Base-by-base conservation (phyloP, 176 grass and related monocot species). In the Panicum miliaceum region DNA sequence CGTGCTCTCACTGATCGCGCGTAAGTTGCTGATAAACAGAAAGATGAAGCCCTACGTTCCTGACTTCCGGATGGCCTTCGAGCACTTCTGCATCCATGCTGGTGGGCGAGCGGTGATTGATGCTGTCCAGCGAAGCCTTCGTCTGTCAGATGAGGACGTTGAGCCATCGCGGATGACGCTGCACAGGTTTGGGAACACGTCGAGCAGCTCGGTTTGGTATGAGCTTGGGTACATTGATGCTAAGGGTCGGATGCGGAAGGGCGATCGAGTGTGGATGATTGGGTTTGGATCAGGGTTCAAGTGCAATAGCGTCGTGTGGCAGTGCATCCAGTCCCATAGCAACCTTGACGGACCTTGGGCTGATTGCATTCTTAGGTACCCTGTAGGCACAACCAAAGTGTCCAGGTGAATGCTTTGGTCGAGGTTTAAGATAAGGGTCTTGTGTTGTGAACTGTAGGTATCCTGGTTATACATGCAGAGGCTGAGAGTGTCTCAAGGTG, bases 11-110 rank as follows among this genome's bases (percentile, higher is more conserved):
- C 0, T 35, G 40, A 5, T 54, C 10, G 80, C 43, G 2, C 18
- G 25, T 2, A 88, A 73, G 57, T n/a, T 53, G 8, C 3, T 78
- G 9, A n/a, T n/a, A n/a, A 64, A 23, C 14, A 22, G n/a, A 5
- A 79, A 38, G 3, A 22, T 50, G n/a, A 85, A 77, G 51, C 75
- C 52, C 0, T 76, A 81, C 42, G 58, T 92, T 3, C 93, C 90
- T 0, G 70, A 94, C 7, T 94, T 94, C 75, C 42, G 22, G 36
- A 59, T 13, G 77, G 92, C 92, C 3, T 94, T 97, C 74, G 58
- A 94, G 53, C 94, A 97, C 67, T 91, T 97, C 52, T 97, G 94
- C 88, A 92, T 97, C n/a, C 94, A 97, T 14, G 77, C 94, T 0
- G 92, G 92, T 0, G 92, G 94, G 6, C 48, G 90, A 0, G 88